phyloP scores from a whole-genome alignment of 805 yeast species.

The Yamadazyma laniorum region DNA sequence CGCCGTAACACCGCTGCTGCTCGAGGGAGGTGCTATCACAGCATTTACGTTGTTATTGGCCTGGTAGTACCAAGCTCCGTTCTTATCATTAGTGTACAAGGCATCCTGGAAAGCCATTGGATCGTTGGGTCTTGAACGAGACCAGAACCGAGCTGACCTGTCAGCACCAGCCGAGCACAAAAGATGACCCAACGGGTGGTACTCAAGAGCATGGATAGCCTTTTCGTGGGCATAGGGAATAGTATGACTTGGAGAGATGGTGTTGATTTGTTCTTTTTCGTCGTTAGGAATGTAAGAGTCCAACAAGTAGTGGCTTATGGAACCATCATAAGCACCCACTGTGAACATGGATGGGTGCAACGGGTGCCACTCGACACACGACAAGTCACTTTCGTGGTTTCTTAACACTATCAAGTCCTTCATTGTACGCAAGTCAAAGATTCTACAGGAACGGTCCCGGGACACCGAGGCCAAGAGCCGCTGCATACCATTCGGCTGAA shows the following conservation, averaged over 20 bases:
- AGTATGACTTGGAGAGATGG: constrained; percentile 46
- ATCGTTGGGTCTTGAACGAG: constrained; percentile 88
- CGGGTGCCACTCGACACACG: constrained; percentile 92
- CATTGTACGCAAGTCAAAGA: constrained; percentile 87
- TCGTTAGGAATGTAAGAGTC: constrained; percentile 44
- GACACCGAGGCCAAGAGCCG: constrained; percentile 80
- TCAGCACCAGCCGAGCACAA: constrained; percentile 93
- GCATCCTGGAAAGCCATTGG: constrained; percentile 78
- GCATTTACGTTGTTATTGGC: constrained; percentile 46
- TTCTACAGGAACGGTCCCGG: constrained; percentile 82
- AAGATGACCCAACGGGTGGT: constrained; percentile 92
- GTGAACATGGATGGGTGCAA: constrained; percentile 74
- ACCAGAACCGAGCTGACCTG: constrained; percentile 91
- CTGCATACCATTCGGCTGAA: constrained; percentile 78
- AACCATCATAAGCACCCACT: constrained; percentile 88
- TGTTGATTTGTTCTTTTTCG: constrained; percentile 20
- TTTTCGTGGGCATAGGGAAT: constrained; percentile 95
- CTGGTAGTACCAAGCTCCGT: constrained; percentile 48
- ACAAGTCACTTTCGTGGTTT: constrained; percentile 80
- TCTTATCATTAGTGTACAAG: constrained; percentile 60
- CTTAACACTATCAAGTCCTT: constrained; percentile 68
- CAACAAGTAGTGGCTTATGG: constrained; percentile 73
- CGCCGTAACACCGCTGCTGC: constrained; percentile 4
- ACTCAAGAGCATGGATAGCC: constrained; percentile 85
- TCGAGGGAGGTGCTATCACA: constrained; percentile 27